These are phyloP conservation scores for Mycena metata DNA, from an alignment of 768 basidiomycete species.

Conservation along the genomic window DNA sequence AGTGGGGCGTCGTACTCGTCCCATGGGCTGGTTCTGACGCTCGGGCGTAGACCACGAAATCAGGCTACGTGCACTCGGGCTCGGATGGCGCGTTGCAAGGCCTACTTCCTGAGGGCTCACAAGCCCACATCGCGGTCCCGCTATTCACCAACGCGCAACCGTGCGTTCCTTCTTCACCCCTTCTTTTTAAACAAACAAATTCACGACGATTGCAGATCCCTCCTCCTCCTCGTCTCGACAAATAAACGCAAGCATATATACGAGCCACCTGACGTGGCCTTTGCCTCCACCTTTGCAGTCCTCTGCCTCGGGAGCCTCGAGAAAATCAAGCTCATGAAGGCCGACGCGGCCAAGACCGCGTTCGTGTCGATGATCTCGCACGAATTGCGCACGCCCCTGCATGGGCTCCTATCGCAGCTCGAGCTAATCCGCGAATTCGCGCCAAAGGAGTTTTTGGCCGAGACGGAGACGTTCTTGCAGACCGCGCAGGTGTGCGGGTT, in stretches of 20 bases:
- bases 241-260: constrained; percentile 1
- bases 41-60: constrained; percentile 7
- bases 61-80: constrained; percentile 13
- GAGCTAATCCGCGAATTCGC: constrained; percentile 28
- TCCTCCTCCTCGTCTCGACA: constrained; percentile 22
- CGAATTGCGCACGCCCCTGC: constrained; percentile 23
- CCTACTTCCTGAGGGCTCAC: constrained; percentile 9
- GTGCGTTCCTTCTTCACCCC: not conserved
- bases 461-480: constrained; percentile 22
- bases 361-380: constrained; percentile 23
- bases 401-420: constrained; percentile 27
- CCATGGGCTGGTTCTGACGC: not conserved
- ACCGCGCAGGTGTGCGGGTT: constrained; percentile 25
- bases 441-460: constrained; percentile 17
- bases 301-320: constrained; percentile 25
- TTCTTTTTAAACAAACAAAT: not conserved
- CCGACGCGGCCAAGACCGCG: constrained; percentile 24
- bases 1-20: not conserved
- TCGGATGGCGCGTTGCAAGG: constrained; percentile 12
- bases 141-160: constrained; percentile 21
- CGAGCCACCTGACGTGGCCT: constrained; percentile 20
- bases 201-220: not conserved
- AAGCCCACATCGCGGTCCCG: constrained; percentile 23
- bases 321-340: constrained; percentile 25
- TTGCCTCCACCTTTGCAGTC: constrained; percentile 23